These are phyloP conservation scores for Hypoxylon perforatum DNA, from an alignment of 495 filamentous ascomycete genomes.

Conservation along the genomic window DNA sequence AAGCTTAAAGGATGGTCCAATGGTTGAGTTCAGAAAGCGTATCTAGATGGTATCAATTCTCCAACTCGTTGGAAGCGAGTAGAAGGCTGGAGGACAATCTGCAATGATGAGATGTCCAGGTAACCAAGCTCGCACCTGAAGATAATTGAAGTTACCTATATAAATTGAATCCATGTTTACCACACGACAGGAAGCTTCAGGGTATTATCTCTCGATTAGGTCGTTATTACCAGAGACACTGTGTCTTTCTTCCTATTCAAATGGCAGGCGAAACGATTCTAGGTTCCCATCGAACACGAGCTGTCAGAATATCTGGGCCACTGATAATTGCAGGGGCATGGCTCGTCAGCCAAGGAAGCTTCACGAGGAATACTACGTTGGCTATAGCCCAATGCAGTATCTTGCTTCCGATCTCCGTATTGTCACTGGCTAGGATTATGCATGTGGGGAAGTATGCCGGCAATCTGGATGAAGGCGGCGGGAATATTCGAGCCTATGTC, in stretches of 20 bases:
- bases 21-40: constrained; percentile 64
- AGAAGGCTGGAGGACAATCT: background rate
- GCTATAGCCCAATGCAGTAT: constrained; percentile 21
- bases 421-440: constrained; percentile 9
- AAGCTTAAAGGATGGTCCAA: constrained; percentile 66
- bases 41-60: constrained; percentile 8
- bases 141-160: too few species aligned
- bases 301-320: too few species aligned
- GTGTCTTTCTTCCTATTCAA: too few species aligned
- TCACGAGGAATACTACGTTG: background rate
- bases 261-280: too few species aligned
- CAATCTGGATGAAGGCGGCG: constrained; percentile 40
- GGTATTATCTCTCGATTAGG: too few species aligned
- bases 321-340: background rate
- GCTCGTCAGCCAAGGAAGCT: background rate
- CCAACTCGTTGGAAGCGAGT: background rate
- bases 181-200: too few species aligned
- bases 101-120: background rate
- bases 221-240: too few species aligned
- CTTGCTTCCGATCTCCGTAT: constrained; percentile 1
- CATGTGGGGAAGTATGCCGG: constrained; percentile 35
- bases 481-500: constrained; percentile 23
- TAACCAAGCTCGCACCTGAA: too few species aligned
- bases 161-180: too few species aligned
- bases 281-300: too few species aligned